phyloP scores from a whole-genome alignment of 805 yeast species.

The Myxozyma sirexii region DNA sequence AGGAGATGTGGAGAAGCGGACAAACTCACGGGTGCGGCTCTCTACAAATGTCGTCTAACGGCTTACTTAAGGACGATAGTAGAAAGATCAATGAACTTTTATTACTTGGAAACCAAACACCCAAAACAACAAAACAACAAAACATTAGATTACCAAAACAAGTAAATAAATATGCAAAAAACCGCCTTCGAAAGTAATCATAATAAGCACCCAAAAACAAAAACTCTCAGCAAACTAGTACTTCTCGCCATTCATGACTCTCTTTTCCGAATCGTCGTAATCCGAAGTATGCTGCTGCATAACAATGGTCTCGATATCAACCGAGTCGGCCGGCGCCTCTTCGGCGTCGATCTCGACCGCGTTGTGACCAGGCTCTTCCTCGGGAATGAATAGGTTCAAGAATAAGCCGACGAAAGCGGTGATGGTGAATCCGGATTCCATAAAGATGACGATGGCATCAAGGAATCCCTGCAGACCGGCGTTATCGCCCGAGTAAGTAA shows the following conservation, averaged over 20 bases:
- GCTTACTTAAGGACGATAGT: no score
- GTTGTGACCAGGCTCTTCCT: slow-evolving; percentile 43
- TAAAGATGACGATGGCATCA: slow-evolving; percentile 67
- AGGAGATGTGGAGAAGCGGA: not conserved
- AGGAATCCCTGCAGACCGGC: slow-evolving; percentile 59
- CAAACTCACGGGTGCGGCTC: not conserved
- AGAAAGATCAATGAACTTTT: not conserved
- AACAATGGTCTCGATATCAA: not conserved
- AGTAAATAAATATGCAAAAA: not conserved
- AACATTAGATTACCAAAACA: not conserved
- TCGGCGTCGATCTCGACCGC: slow-evolving; percentile 28
- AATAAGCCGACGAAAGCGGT: slow-evolving; percentile 67
- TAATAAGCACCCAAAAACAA: not conserved
- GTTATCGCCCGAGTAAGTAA: slow-evolving; percentile 68
- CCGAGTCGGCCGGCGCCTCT: not conserved
- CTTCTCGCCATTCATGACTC: not conserved
- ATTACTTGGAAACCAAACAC: not conserved
- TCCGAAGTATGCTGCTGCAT: not conserved
- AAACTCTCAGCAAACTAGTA: not conserved
- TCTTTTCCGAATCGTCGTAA: not conserved
- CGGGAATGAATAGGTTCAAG: slow-evolving; percentile 64
- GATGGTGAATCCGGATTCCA: slow-evolving; percentile 74
- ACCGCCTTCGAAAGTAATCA: not conserved
- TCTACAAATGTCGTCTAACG: not conserved
- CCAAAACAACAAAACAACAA: not conserved